phyloP scores from a whole-genome alignment of 345 rosid genomes.

The Aegle marmelos region DNA sequence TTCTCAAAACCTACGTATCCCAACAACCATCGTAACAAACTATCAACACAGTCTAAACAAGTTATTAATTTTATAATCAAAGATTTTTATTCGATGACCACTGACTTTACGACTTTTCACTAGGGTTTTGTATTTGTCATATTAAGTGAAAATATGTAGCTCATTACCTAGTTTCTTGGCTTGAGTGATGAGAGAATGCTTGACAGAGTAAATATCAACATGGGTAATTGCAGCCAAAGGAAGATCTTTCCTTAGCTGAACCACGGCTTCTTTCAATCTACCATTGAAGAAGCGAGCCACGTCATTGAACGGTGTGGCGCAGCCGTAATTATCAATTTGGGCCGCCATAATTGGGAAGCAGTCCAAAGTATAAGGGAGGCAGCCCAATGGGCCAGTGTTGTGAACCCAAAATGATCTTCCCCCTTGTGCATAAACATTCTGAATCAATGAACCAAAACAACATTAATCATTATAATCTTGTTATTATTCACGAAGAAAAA shows the following conservation, averaged over 20 bases:
- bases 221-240: slow-evolving; percentile 53
- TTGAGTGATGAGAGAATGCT: slow-evolving; percentile 49
- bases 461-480: neutral
- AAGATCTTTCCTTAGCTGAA: slow-evolving; percentile 47
- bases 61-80: neutral
- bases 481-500: too few species aligned
- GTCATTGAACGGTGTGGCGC: slow-evolving; percentile 60
- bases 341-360: slow-evolving; percentile 32
- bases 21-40: neutral
- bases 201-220: slow-evolving; percentile 59
- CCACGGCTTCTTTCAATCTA: slow-evolving; percentile 33
- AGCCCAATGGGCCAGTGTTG: slow-evolving; percentile 76
- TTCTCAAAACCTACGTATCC: slow-evolving; percentile 39
- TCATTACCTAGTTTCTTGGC: slow-evolving; percentile 47
- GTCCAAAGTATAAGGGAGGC: slow-evolving; percentile 54
- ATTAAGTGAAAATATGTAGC: neutral
- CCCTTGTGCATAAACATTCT: slow-evolving; percentile 55
- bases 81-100: too few species aligned
- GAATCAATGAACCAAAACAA: neutral
- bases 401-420: slow-evolving; percentile 81
- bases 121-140: neutral
- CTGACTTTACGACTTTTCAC: too few species aligned
- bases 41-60: neutral
- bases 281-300: slow-evolving; percentile 53
- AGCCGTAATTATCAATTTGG: slow-evolving; percentile 51